Percentiles rank a stretch among this genome's conserved stretches.
Conservation (phyloP, 2,329 filamentous ascomycete genomes). For the Neurospora sp. region DNA sequence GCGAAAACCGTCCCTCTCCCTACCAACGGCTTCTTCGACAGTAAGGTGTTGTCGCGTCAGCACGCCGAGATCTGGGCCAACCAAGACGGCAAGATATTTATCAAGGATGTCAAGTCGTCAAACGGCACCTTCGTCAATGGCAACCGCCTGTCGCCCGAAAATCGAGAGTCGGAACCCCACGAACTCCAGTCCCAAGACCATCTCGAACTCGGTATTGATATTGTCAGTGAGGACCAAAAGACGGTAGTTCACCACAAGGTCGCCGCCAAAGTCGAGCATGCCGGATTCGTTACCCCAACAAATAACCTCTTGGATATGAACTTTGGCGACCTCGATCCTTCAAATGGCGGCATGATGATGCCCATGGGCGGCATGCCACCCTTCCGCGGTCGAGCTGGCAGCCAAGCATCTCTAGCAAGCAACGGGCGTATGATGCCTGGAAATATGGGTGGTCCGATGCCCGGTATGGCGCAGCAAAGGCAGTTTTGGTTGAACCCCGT, state of each 20-base stretch:
- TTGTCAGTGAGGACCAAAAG: constrained; percentile 97
- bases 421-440: constrained; percentile 52
- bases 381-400: constrained; percentile 60
- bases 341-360: constrained; percentile 63
- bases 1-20: constrained; percentile 89
- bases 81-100: constrained; percentile 79
- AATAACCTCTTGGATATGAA: constrained; percentile 79
- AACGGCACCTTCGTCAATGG: constrained; percentile 98
- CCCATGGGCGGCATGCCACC: constrained; percentile 59
- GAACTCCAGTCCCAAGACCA: constrained; percentile 87
- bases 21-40: constrained; percentile 92
- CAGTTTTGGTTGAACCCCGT: constrained; percentile 83
- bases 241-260: constrained; percentile 98
- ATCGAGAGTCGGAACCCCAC: constrained; percentile 90
- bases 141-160: constrained; percentile 80
- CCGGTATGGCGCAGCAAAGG: constrained; percentile 60
- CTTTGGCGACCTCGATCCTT: constrained; percentile 83
- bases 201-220: constrained; percentile 92
- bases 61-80: constrained; percentile 96
- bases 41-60: constrained; percentile 90
- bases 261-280: constrained; percentile 91
- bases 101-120: constrained; percentile 94
- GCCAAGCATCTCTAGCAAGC: constrained; percentile 51
- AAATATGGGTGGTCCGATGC: constrained; percentile 40
- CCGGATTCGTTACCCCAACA: constrained; percentile 67